Base-by-base conservation (phyloP, 2,329 filamentous ascomycete genomes). In the Epichloe gansuensis region DNA sequence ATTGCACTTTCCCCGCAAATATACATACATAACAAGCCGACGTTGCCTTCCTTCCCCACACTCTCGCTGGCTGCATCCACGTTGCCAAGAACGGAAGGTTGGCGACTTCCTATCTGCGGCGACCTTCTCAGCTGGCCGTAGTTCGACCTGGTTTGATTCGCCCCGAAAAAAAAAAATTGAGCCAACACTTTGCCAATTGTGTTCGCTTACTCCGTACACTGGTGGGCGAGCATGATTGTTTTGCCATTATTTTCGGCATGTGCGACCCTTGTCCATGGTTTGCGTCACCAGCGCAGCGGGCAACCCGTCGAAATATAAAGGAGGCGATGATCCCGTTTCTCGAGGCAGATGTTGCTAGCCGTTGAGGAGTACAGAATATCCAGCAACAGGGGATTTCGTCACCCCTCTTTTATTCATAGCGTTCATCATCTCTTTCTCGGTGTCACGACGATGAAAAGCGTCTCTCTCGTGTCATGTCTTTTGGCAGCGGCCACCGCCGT, bases 401-500 rank as follows among this genome's bases (percentile, higher is more conserved):
- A 9, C 3, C 42, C 23, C 13, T 42, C 17, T 49, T 28, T 49
- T 28, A 17, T 31, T 11, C 28, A 31, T 28, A n/a, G 13, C 11
- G 15, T 9, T n/a, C 11, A 12, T 21, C 7, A 41, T 12, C 2
- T 17, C 17, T 17, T 17, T 42, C 47, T 15, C 15, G 8, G 6
- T 4, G 28, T 31, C 28, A 4, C 17, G 7, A 47, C 15, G 38
- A 61, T 61, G 60, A 61, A 58, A 52, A 48, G 50, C 5, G 12
- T 56, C 21, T n/a, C 54, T 34, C 23, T 56, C 7, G 41, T 60
- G 15, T 51, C 57, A 12, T 49, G 50, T n/a, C 50, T 61, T 13
- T 23, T 59, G 48, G 55, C 57, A 25, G 47, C 51, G 44, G 56
- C 58, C 34, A 52, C 54, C 31, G 58, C 54, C 37, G 48, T 55